Percentiles rank a stretch among this genome's conserved stretches.
These are phyloP conservation scores for Globisporangium orthogonon DNA, from an alignment of 352 stramenopile genomes.

Conservation along the genomic window DNA sequence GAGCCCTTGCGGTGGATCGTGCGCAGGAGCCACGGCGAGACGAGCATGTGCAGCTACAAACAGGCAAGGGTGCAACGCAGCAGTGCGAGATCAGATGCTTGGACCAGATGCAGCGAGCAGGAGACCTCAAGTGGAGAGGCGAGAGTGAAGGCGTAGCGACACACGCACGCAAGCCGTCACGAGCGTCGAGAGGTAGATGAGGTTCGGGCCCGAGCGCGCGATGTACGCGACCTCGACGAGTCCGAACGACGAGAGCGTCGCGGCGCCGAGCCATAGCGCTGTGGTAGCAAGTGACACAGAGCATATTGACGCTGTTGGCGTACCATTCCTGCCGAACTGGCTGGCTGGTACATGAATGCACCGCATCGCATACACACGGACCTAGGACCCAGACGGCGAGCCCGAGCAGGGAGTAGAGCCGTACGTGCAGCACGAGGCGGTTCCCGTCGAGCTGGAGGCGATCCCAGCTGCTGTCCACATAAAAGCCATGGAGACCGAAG, in stretches of 20 bases:
- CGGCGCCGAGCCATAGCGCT: conserved; percentile 63
- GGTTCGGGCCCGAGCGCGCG: conserved; percentile 34
- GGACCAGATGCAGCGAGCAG: background rate
- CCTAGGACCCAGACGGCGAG: conserved; percentile 37
- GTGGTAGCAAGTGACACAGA: background rate
- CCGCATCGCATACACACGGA: conserved; percentile 8
- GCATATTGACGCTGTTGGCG: no score
- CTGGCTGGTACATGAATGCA: no score
- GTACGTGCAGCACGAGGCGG: conserved; percentile 60
- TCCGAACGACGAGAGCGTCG: conserved; percentile 48
- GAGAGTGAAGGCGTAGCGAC: background rate
- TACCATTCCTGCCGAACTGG: background rate
- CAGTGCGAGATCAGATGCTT: background rate
- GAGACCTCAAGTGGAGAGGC: background rate
- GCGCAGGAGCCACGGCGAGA: conserved; percentile 51
- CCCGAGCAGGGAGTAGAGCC: conserved; percentile 52
- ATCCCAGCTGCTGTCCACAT: conserved; percentile 56
- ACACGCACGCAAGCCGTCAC: conserved; percentile 43
- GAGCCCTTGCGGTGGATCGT: conserved; percentile 65
- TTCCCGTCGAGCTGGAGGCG: conserved; percentile 57
- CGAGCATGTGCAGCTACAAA: conserved; percentile 46
- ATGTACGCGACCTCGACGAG: conserved; percentile 58
- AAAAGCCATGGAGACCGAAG: conserved; percentile 62
- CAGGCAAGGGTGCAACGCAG: background rate
- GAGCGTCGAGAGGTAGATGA: conserved; percentile 63